A percentile compares a stretch with the other conserved stretches of the same genome.
Evolutionary conservation across 139 green algal genomes (phyloP).

Genomic region (Trebouxia sp.): DNA sequence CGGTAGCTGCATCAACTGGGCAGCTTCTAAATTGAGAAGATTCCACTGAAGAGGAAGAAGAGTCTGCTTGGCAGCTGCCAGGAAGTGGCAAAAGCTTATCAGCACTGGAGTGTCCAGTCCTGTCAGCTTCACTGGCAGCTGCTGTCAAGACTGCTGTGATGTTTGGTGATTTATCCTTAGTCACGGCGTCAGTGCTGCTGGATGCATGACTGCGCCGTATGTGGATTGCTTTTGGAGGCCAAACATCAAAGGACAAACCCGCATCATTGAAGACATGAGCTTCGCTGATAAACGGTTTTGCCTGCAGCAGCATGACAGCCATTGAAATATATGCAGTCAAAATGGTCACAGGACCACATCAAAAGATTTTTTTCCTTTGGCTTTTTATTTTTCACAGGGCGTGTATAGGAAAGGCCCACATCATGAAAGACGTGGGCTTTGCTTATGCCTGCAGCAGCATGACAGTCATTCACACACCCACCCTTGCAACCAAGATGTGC

Average conservation of each 20-base stretch:
- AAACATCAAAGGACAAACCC: neutral
- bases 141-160: neutral
- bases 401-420: neutral
- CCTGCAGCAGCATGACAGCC: neutral
- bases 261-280: constrained; percentile 9
- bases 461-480: neutral
- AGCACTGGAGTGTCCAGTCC: too few relatives aligned
- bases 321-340: neutral
- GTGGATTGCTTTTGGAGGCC: neutral
- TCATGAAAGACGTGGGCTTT: neutral
- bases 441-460: neutral
- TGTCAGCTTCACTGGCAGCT: neutral
- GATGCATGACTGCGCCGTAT: too few relatives aligned
- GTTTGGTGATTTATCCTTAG: too few relatives aligned
- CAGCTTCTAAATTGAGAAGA: too few relatives aligned
- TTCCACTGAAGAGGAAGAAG: too few relatives aligned
- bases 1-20: too few relatives aligned
- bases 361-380: too few relatives aligned
- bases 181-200: neutral
- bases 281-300: constrained; percentile 6
- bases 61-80: too few relatives aligned
- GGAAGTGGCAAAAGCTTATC: too few relatives aligned
- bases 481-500: neutral
- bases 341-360: neutral
- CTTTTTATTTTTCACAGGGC: too few relatives aligned